Base-by-base conservation (phyloP, 2,329 filamentous ascomycete species). In the Pyrenophora graminea region DNA sequence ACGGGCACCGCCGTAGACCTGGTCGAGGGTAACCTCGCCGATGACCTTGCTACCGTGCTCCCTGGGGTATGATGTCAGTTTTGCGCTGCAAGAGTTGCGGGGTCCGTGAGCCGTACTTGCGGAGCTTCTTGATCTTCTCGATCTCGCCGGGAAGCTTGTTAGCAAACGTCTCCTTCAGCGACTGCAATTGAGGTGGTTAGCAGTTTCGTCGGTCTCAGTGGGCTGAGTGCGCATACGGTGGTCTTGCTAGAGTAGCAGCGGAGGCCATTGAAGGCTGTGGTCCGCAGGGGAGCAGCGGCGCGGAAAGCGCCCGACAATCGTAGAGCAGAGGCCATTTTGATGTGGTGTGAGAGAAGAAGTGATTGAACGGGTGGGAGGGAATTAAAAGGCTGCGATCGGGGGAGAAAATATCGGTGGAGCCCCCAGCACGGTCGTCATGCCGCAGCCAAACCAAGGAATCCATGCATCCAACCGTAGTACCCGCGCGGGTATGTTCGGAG, bases 1-100 rank as follows among this genome's bases (percentile, higher is more conserved):
- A 82, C 94, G 93, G 74, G 94, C 94, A 87, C 94, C 94, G 77
- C 94, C 94, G 78, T 97, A 99, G 75, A 96, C 94, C 82, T 99
- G 94, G 84, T 97, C 94, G 64, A 99, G 90, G 57, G 94, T 99
- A 76, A 99, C 91, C 85, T 97, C 91, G 77, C 94, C 93, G 67
- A 99, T 76, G 71, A 97, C 90, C 82, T 93, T 97, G 83, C 83
- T 90, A 76, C 94, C 94, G 77, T 95, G 86, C 75, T 96, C 93
- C 81, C 91, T 96, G 67, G 49, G 52, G 63, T 61, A 55, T 64
- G 37, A 67, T 62, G 69, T 70, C 58, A 73, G 61, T 56, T 52
- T 43, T 46, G 47, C 53, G 58, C 27, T 48, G 40, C 40, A 43
- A 51, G 30, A 52, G 30, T 36, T n/a, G 47, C 50, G 52, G 56